phyloP scores from a whole-genome alignment of 2,329 filamentous ascomycete species.

The Ceratocystis cubensis region DNA sequence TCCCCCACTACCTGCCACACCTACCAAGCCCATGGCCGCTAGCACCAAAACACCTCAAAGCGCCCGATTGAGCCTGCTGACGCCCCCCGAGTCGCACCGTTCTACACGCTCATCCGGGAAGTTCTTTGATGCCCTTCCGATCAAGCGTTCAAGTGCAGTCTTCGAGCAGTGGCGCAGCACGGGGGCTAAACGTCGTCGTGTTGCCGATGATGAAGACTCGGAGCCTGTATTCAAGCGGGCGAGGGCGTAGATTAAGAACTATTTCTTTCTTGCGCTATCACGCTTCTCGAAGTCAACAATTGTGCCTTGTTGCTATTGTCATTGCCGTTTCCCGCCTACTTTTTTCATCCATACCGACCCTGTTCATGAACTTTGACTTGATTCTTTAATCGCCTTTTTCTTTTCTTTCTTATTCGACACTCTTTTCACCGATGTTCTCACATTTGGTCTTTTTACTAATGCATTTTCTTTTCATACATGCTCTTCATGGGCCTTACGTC shows the following conservation, averaged over 20 bases:
- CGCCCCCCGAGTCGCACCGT: slow-evolving; percentile 50
- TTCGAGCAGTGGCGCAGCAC: slow-evolving; percentile 20
- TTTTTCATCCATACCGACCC: background rate
- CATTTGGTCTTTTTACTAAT: background rate
- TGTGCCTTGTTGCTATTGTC: background rate
- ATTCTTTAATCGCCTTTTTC: background rate
- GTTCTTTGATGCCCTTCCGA: slow-evolving; percentile 38
- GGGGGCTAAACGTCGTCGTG: slow-evolving; percentile 35
- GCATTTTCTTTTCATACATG: background rate
- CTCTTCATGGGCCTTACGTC: background rate
- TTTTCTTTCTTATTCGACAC: background rate
- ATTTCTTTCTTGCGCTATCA: background rate
- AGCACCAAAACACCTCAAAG: slow-evolving; percentile 39
- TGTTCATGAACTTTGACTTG: slow-evolving; percentile 2
- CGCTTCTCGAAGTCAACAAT: too few species aligned
- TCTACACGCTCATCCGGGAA: slow-evolving; percentile 45
- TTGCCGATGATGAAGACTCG: slow-evolving; percentile 25
- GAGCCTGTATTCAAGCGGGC: slow-evolving; percentile 13
- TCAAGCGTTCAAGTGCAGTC: slow-evolving; percentile 36
- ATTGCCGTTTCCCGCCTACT: background rate
- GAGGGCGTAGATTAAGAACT: slow-evolving; percentile 2
- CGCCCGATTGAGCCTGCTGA: slow-evolving; percentile 43
- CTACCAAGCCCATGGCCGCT: slow-evolving; percentile 26
- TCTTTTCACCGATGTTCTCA: background rate
- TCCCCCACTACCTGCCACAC: slow-evolving; percentile 28